A percentile compares a stretch with the other conserved stretches of the same genome.
These are phyloP conservation scores for Bruguiera sexangula DNA, from an alignment of 345 rosid genomes.

Conservation along the genomic window DNA sequence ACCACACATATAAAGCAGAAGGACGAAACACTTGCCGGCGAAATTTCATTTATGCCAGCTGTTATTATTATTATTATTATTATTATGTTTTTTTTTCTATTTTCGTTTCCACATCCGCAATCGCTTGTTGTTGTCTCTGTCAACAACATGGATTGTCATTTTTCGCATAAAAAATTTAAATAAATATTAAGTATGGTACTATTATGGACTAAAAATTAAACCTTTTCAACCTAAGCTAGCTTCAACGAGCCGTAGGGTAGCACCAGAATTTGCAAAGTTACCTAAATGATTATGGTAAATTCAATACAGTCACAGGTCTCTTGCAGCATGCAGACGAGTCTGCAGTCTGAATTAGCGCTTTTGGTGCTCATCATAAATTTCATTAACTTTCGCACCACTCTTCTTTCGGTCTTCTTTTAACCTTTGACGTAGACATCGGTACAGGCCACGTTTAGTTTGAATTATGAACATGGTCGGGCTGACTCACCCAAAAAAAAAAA, in stretches of 20 bases:
- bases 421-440: too few species aligned
- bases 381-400: constrained; percentile 13
- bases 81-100: too few species aligned
- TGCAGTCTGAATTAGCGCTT: constrained; percentile 11
- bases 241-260: background rate
- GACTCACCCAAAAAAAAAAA: too few species aligned
- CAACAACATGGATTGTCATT: too few species aligned
- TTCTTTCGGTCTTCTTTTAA: background rate
- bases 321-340: constrained; percentile 1
- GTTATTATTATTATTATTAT: too few species aligned
- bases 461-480: background rate
- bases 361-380: constrained; percentile 33
- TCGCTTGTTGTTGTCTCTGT: too few species aligned
- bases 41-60: too few species aligned
- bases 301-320: constrained; percentile 48
- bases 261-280: background rate
- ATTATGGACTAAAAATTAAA: background rate
- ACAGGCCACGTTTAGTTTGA: background rate
- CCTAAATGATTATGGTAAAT: background rate
- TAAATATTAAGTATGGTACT: background rate
- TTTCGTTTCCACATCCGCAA: too few species aligned
- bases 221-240: background rate
- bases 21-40: too few species aligned
- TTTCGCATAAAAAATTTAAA: background rate
- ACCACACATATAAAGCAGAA: too few species aligned